phyloP scores from a whole-genome alignment of 257 asterid species.

The Plantago ovata region DNA sequence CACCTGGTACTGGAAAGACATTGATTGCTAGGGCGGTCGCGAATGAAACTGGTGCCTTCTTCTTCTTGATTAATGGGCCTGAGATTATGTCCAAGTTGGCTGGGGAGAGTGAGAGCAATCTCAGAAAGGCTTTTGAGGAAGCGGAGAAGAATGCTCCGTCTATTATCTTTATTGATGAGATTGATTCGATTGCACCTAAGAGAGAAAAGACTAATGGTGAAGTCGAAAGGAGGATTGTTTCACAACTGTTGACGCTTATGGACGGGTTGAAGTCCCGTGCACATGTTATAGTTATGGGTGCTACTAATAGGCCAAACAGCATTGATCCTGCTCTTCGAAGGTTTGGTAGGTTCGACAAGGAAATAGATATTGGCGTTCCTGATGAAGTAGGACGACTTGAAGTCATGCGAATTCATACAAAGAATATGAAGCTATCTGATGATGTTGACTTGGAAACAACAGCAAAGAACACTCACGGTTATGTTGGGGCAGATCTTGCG shows the following conservation, averaged over 20 bases:
- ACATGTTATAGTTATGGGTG: constrained; percentile 58
- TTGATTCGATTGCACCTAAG: constrained; percentile 67
- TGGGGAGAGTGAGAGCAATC: constrained; percentile 65
- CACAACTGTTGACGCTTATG: constrained; percentile 55
- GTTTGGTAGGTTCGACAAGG: constrained; percentile 65
- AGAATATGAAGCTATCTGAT: constrained; percentile 58
- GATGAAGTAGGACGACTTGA: constrained; percentile 65
- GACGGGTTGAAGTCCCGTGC: constrained; percentile 56
- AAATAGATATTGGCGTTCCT: constrained; percentile 62
- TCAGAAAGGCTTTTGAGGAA: constrained; percentile 64
- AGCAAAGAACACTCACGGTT: constrained; percentile 48
- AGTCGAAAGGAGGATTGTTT: constrained; percentile 61
- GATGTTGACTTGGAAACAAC: constrained; percentile 54
- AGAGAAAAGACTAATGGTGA: constrained; percentile 61
- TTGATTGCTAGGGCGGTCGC: constrained; percentile 61
- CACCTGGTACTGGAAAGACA: constrained; percentile 62
- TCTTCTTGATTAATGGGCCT: constrained; percentile 58
- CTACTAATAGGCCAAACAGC: constrained; percentile 58
- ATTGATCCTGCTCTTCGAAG: constrained; percentile 61
- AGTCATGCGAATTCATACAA: constrained; percentile 60
- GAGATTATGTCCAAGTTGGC: constrained; percentile 65
- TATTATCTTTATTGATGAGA: constrained; percentile 50
- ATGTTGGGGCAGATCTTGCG: constrained; percentile 61
- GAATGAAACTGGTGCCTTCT: constrained; percentile 60
- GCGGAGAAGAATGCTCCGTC: constrained; percentile 65